These are phyloP conservation scores for Nakaseomyces nivariensis DNA, from an alignment of 1,139 yeast genomes.

Conservation along the genomic window DNA sequence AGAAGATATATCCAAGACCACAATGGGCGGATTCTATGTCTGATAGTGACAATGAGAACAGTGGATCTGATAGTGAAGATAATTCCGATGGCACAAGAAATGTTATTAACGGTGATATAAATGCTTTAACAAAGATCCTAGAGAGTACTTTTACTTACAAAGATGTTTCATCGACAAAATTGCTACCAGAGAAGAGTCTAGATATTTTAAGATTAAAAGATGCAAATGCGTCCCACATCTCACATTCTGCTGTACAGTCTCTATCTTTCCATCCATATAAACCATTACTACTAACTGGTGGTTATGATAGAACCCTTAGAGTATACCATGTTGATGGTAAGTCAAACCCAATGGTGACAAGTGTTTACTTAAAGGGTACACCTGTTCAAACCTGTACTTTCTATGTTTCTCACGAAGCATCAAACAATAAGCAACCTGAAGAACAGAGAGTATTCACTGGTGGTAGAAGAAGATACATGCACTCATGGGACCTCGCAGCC, in stretches of 20 bases:
- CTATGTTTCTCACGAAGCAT: constrained; percentile 19
- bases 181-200: constrained; percentile 61
- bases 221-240: constrained; percentile 61
- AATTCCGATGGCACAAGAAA: constrained; percentile 33
- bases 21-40: constrained; percentile 54
- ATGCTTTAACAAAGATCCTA: constrained; percentile 51
- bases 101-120: constrained; percentile 36
- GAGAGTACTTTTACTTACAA: constrained; percentile 49
- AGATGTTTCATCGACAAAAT: constrained; percentile 40
- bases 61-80: constrained; percentile 20
- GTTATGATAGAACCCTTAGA: constrained; percentile 82
- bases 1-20: constrained; percentile 81
- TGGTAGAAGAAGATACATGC: constrained; percentile 88
- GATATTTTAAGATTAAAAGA: constrained; percentile 76
- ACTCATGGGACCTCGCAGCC: constrained; percentile 70
- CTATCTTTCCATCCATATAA: constrained; percentile 77
- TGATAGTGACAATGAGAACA: constrained; percentile 27
- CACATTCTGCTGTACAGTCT: constrained; percentile 75
- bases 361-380: constrained; percentile 65
- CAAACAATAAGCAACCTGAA: constrained; percentile 18
- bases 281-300: constrained; percentile 79
- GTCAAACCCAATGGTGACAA: constrained; percentile 67
- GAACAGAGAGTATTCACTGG: constrained; percentile 61
- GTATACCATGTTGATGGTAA: constrained; percentile 91
- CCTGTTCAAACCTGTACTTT: constrained; percentile 64